A percentile compares a stretch with the other conserved stretches of the same genome.
Evolutionary conservation across 164 flowering plant species (phyloP).

Genomic region (Aristolochia fimbriata): DNA sequence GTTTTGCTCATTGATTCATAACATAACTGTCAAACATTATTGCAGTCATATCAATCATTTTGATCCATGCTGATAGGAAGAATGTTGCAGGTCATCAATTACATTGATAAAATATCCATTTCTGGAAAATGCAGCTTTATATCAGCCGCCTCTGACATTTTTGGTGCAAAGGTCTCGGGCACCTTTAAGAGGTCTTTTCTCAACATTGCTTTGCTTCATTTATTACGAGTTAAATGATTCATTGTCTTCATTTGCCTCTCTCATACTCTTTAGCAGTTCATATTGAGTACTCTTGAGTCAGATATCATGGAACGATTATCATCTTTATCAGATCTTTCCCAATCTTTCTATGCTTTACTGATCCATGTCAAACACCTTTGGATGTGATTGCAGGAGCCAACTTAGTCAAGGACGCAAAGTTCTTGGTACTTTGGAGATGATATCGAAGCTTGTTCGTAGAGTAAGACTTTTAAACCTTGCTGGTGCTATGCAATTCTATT

Average conservation of each 20-base stretch:
- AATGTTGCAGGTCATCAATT: conserved; percentile 53
- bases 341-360: no score
- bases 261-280: no score
- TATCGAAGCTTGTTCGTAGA: conserved; percentile 71
- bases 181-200: conserved; percentile 74
- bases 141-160: conserved; percentile 69
- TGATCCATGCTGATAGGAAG: neutral
- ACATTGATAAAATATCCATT: conserved; percentile 66
- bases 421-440: conserved; percentile 57
- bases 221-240: neutral
- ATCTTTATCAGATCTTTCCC: no score
- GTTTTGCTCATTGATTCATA: no score
- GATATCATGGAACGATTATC: no score
- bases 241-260: neutral
- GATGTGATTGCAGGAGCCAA: conserved; percentile 43
- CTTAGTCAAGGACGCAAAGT: conserved; percentile 88
- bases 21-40: no score
- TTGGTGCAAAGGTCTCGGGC: conserved; percentile 83
- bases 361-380: neutral
- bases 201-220: neutral
- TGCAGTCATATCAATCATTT: neutral
- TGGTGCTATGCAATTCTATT: neutral
- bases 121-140: conserved; percentile 64
- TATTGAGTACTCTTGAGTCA: no score
- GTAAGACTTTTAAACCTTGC: conserved; percentile 25